These are phyloP conservation scores for Lotmaria passim DNA, from an alignment of 208 protist genomes.

Conservation along the genomic window DNA sequence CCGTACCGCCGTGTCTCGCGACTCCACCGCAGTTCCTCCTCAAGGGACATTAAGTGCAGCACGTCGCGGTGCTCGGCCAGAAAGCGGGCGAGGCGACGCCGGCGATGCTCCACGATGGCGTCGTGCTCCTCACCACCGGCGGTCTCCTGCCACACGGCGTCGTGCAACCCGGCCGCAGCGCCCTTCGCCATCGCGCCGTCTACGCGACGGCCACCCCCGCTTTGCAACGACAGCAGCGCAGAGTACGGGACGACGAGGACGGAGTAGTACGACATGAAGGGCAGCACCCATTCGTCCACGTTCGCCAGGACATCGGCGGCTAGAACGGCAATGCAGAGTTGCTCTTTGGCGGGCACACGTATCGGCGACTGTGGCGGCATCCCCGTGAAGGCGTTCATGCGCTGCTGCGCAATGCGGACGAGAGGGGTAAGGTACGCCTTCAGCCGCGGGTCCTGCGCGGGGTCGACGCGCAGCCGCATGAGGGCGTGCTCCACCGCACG, in stretches of 20 bases:
- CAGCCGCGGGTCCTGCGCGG: constrained; percentile 52
- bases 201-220: constrained; percentile 47
- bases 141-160: constrained; percentile 46
- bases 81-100: constrained; percentile 56
- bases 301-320: constrained; percentile 81
- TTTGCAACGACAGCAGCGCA: constrained; percentile 60
- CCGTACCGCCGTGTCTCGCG: constrained; percentile 79
- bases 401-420: constrained; percentile 69
- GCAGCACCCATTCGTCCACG: constrained; percentile 73
- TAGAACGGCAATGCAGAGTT: constrained; percentile 68
- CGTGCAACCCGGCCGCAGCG: constrained; percentile 34
- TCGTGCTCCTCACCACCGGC: constrained; percentile 41
- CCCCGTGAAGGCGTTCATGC: constrained; percentile 76
- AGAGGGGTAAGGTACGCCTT: constrained; percentile 66
- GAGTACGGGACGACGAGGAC: constrained; percentile 81
- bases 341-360: constrained; percentile 39
- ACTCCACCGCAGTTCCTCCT: constrained; percentile 77
- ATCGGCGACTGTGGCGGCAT: constrained; percentile 80
- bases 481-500: constrained; percentile 61
- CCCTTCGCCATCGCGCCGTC: constrained; percentile 48
- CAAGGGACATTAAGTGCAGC: constrained; percentile 79
- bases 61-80: constrained; percentile 62
- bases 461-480: constrained; percentile 72
- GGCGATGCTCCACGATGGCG: constrained; percentile 55
- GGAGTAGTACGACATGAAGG: constrained; percentile 81